Conservation (phyloP, 345 rosid species). For the Hypericum androsaemum region DNA sequence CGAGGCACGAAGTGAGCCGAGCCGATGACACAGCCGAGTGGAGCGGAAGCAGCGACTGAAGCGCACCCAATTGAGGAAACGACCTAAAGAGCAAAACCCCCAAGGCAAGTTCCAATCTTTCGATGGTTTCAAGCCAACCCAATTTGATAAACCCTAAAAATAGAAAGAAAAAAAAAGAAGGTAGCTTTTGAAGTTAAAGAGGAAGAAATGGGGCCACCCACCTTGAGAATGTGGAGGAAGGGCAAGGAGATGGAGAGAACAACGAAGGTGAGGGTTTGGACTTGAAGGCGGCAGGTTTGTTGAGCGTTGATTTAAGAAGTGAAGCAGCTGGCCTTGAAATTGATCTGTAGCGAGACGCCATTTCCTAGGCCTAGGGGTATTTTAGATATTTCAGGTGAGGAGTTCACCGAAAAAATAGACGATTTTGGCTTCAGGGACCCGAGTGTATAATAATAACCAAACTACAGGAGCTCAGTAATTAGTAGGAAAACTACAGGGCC, state of each 20-base stretch:
- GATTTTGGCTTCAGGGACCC: too few relatives aligned
- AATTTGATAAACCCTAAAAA: too few relatives aligned
- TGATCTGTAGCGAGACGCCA: conserved; percentile 78
- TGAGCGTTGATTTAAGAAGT: conserved; percentile 40
- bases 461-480: too few relatives aligned
- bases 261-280: conserved; percentile 30
- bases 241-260: conserved; percentile 28
- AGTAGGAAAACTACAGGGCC: too few relatives aligned
- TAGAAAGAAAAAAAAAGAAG: conserved; percentile 7
- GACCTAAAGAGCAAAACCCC: conserved; percentile 37
- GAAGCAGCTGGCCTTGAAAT: conserved; percentile 48
- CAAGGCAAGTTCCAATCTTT: too few relatives aligned
- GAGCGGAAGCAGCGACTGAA: conserved; percentile 79
- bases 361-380: too few relatives aligned
- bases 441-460: too few relatives aligned
- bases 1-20: too few relatives aligned
- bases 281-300: conserved; percentile 31
- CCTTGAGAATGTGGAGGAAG: conserved; percentile 48
- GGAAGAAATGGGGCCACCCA: conserved; percentile 5
- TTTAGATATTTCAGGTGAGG: too few relatives aligned
- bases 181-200: neutral
- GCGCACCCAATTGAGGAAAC: conserved; percentile 47
- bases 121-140: too few relatives aligned
- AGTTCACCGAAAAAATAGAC: too few relatives aligned
- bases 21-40: too few relatives aligned